Conservation (phyloP, 495 filamentous ascomycete species). For the Annulohypoxylon nitens region DNA sequence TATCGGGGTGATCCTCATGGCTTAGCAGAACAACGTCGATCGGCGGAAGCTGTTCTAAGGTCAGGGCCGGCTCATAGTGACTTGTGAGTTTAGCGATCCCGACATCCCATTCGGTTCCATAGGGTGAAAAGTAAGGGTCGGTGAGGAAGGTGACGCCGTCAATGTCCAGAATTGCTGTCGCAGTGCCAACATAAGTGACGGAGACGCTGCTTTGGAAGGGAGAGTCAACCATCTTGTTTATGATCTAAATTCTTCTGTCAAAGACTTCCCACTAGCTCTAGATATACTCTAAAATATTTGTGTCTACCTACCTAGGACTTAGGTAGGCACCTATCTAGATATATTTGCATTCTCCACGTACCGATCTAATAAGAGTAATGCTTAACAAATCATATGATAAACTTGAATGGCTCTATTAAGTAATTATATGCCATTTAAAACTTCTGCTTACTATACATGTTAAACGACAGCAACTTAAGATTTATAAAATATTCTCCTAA, state of each 20-base stretch:
- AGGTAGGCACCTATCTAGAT: no score
- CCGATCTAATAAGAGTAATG: background rate
- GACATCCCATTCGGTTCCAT: slow-evolving; percentile 55
- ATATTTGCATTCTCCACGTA: background rate
- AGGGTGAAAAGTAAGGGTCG: slow-evolving; percentile 67
- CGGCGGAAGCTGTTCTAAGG: slow-evolving; percentile 57
- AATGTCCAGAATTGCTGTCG: slow-evolving; percentile 64
- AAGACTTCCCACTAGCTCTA: background rate
- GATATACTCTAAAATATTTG: background rate
- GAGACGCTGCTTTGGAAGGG: slow-evolving; percentile 42
- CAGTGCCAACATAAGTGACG: slow-evolving; percentile 65
- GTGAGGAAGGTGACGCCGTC: slow-evolving; percentile 64
- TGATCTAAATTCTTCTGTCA: background rate
- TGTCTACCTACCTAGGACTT: background rate
- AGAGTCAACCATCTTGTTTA: slow-evolving; percentile 16
- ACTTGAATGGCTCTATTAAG: background rate
- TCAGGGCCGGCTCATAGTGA: slow-evolving; percentile 54
- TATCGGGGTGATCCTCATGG: slow-evolving; percentile 70
- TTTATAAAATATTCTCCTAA: background rate
- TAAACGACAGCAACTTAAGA: background rate
- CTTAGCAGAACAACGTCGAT: slow-evolving; percentile 67
- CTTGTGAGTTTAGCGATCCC: slow-evolving; percentile 51
- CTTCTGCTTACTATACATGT: slow-evolving; percentile 16
- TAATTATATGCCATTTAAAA: background rate
- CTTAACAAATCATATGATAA: background rate